Conservation (phyloP, 495 filamentous ascomycete species). For the Penicillium salamii region DNA sequence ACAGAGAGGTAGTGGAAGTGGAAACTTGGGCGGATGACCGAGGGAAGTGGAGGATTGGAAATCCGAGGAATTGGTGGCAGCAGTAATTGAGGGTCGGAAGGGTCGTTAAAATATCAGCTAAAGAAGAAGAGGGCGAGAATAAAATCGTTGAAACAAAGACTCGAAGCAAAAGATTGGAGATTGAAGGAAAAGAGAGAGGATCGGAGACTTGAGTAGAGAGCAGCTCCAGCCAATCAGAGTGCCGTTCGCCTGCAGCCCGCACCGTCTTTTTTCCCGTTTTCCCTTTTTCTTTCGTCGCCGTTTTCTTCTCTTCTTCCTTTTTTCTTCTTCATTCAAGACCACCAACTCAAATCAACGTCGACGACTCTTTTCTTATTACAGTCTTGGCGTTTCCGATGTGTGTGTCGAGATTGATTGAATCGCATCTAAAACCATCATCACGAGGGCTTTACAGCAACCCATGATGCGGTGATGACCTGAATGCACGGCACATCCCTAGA, state of each 20-base stretch:
- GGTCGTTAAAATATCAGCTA: not conserved
- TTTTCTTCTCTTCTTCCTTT: constrained; percentile 36
- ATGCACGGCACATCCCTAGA: constrained; percentile 63
- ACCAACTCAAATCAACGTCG: constrained; percentile 93
- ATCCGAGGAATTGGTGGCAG: not conserved
- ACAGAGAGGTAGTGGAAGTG: not conserved
- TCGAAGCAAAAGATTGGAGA: constrained; percentile 6
- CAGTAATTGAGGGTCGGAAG: not conserved
- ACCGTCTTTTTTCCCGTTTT: constrained; percentile 34
- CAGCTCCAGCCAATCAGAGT: constrained; percentile 34
- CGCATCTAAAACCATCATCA: constrained; percentile 99
- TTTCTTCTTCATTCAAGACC: constrained; percentile 65
- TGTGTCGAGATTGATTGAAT: constrained; percentile 74
- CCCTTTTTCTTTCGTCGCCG: constrained; percentile 15
- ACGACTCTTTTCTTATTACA: constrained; percentile 51
- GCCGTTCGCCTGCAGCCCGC: constrained; percentile 25
- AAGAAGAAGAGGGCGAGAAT: constrained; percentile 7
- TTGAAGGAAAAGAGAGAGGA: constrained; percentile 14
- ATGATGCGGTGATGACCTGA: constrained; percentile 99
- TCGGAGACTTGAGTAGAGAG: constrained; percentile 28
- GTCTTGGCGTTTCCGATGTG: constrained; percentile 83
- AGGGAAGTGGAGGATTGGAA: not conserved
- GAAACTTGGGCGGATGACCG: constrained; percentile 3
- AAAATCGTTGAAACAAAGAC: constrained; percentile 6
- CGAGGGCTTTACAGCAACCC: constrained; percentile 87